Conservation (phyloP, 225 moss, liverwort and hornwort genomes). For the Anthoceros angustus region DNA sequence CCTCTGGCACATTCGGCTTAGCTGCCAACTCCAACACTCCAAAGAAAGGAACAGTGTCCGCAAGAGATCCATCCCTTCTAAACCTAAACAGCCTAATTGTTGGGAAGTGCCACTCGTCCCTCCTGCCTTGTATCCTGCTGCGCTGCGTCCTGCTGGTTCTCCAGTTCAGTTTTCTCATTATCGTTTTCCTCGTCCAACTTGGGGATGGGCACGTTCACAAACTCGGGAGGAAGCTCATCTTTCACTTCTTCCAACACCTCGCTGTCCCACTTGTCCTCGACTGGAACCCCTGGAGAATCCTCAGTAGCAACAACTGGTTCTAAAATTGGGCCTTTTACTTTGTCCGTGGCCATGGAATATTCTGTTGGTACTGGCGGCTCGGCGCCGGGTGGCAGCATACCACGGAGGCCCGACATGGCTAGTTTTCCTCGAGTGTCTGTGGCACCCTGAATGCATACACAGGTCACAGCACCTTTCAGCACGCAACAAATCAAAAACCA, state of each 20-base stretch:
- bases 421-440: background rate
- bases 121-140: too few relatives aligned
- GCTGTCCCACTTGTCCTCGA: background rate
- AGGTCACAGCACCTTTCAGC: too few relatives aligned
- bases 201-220: background rate
- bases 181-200: background rate
- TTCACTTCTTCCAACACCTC: constrained; percentile 1
- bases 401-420: background rate
- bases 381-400: background rate
- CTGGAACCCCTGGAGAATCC: background rate
- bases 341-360: background rate
- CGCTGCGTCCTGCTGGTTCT: too few relatives aligned
- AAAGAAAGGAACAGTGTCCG: too few relatives aligned
- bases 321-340: background rate
- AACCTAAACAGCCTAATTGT: too few relatives aligned
- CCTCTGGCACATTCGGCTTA: too few relatives aligned
- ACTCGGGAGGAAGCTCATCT: background rate
- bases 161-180: too few relatives aligned
- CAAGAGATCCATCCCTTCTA: too few relatives aligned
- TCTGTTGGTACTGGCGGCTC: background rate
- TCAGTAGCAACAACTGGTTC: background rate
- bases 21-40: too few relatives aligned
- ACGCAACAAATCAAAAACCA: too few relatives aligned
- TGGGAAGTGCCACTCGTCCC: too few relatives aligned
- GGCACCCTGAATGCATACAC: background rate